phyloP scores from a whole-genome alignment of 1,284 basidiomycete genomes.

The Moesziomyces sp. region DNA sequence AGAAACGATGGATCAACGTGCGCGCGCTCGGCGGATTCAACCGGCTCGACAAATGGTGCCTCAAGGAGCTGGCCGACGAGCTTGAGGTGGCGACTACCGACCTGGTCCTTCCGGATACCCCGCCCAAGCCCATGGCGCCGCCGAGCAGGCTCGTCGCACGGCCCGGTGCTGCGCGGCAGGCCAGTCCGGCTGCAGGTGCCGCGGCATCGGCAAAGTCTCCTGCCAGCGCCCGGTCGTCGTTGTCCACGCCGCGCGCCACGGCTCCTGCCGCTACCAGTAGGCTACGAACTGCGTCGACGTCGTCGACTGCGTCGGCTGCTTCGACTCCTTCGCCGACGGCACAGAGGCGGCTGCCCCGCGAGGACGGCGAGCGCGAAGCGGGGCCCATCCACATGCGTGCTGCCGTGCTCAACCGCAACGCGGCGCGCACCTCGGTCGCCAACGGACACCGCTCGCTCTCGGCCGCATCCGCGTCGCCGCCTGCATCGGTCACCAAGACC shows the following conservation, averaged over 20 bases:
- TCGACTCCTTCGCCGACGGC: neutral
- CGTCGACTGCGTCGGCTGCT: neutral
- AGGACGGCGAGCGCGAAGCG: constrained; percentile 51
- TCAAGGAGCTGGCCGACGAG: constrained; percentile 79
- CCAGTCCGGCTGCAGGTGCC: neutral
- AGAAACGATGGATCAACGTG: constrained; percentile 76
- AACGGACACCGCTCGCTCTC: constrained; percentile 39
- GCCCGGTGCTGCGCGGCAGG: constrained; percentile 6
- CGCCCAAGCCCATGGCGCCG: constrained; percentile 1
- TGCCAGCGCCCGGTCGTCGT: neutral
- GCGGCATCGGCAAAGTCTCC: neutral
- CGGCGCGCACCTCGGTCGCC: constrained; percentile 43
- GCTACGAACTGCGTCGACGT: constrained; percentile 5
- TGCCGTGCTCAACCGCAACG: constrained; percentile 60
- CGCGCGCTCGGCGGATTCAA: constrained; percentile 83
- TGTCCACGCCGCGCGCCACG: constrained; percentile 11
- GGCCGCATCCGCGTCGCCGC: constrained; percentile 18
- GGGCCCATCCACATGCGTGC: constrained; percentile 59
- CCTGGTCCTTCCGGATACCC: constrained; percentile 42
- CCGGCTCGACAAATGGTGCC: constrained; percentile 80
- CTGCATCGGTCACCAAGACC: neutral
- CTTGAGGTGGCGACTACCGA: constrained; percentile 50
- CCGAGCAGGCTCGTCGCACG: constrained; percentile 16
- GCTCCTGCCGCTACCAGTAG: constrained; percentile 6
- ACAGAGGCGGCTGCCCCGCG: neutral